Evolutionary conservation across 2,329 filamentous ascomycete species (phyloP).

Genomic region (Xylaria sp.): DNA sequence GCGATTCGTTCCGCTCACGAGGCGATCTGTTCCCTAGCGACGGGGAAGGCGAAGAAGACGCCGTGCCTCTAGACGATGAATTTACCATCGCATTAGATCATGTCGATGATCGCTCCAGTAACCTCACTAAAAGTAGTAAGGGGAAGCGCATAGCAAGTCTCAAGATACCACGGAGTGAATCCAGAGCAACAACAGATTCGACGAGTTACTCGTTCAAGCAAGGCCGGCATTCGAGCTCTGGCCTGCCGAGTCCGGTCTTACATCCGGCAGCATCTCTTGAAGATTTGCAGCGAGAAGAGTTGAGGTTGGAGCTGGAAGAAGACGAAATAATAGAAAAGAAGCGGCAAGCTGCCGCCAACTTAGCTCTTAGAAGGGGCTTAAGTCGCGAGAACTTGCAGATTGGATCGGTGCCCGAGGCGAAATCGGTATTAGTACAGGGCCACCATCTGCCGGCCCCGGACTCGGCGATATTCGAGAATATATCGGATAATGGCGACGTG

Average conservation of each 20-base stretch:
- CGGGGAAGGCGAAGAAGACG: constrained; percentile 80
- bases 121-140: constrained; percentile 56
- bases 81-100: constrained; percentile 79
- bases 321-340: constrained; percentile 49
- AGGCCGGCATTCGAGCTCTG: constrained; percentile 24
- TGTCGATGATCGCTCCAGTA: constrained; percentile 69
- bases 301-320: constrained; percentile 46
- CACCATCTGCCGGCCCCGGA: constrained; percentile 29
- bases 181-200: constrained; percentile 54
- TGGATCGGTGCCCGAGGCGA: constrained; percentile 33
- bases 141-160: constrained; percentile 47
- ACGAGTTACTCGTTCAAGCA: constrained; percentile 26
- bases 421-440: constrained; percentile 29
- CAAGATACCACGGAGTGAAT: constrained; percentile 47
- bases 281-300: constrained; percentile 50
- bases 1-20: constrained; percentile 78
- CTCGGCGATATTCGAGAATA: constrained; percentile 25
- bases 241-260: constrained; percentile 35
- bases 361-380: constrained; percentile 48
- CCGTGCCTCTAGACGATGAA: constrained; percentile 86
- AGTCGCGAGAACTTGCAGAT: constrained; percentile 34
- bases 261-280: constrained; percentile 43
- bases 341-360: constrained; percentile 45
- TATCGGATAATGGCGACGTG: constrained; percentile 19
- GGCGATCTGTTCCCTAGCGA: constrained; percentile 91